Base-by-base conservation (phyloP, 2,329 filamentous ascomycete genomes). In the Boeremia exigua region DNA sequence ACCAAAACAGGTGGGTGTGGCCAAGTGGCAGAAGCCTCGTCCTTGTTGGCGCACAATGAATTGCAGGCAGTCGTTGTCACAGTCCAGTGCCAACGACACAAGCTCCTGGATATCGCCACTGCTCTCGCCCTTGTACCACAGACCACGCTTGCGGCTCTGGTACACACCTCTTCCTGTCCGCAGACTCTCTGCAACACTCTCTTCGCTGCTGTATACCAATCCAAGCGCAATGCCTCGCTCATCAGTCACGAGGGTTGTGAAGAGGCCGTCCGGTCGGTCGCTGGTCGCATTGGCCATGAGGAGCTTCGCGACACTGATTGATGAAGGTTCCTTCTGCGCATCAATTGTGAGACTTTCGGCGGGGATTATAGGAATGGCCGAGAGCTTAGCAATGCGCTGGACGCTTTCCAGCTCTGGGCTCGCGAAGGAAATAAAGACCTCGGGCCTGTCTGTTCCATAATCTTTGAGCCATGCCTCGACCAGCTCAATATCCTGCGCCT, bases 61-160 rank as follows among this genome's bases (percentile, higher is more conserved):
- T 63, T 90, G 89, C 67, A 99, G 78, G 55, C 93, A 96, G 76
- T 99, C 95, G 61, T 89, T 89, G 75, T 99, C 95, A 76, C 95
- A 99, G 77, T 99, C 95, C 49, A 96, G 81, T 1, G 89, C 89
- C 62, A 99, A 84, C 54, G 87, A 87, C 19, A 98, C 82, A 46
- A 99, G 82, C 75, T 97, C 88, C 76, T 99, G 95, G 11, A 91
- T 91, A 74, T 98, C 93, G 12, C 95, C 95, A 49, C 94, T 98
- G 8, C 90, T 95, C 48, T 93, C 91, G 6, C 95, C 95, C 80
- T 99, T 99, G 77, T 96, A 89, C 95, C 95, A 99, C 27, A 99
- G 78, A 0, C 95, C 95, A 39, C 95, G 86, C 81, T 97, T 98
- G 48, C 95, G 85, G 79, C 94, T 98, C 78, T 97, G 92, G 75